Percentiles rank a stretch among this genome's conserved stretches.
Evolutionary conservation across 192 early-diverging fungal genomes (phyloP).

Genomic region (Coemansia aciculifera): DNA sequence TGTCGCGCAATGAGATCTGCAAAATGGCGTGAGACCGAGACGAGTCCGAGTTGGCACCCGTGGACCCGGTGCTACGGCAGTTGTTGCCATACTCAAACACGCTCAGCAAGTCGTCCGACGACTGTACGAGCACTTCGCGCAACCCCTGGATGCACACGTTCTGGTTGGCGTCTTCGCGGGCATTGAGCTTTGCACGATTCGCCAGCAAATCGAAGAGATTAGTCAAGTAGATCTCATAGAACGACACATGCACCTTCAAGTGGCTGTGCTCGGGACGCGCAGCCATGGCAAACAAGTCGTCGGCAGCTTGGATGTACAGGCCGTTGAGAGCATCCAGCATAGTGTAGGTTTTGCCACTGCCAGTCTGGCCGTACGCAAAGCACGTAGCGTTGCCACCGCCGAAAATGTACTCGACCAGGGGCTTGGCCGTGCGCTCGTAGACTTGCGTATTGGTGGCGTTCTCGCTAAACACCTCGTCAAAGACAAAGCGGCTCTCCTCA

Average conservation of each 20-base stretch:
- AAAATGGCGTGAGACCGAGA: constrained; percentile 98
- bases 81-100: constrained; percentile 92
- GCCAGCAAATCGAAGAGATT: constrained; percentile 94
- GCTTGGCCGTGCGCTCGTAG: constrained; percentile 89
- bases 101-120: constrained; percentile 83
- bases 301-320: constrained; percentile 88
- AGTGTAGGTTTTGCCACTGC: constrained; percentile 94
- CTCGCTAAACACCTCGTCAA: constrained; percentile 96
- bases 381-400: constrained; percentile 95
- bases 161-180: constrained; percentile 93
- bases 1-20: constrained; percentile 82
- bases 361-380: constrained; percentile 97
- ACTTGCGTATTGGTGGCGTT: constrained; percentile 79
- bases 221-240: constrained; percentile 98
- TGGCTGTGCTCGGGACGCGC: constrained; percentile 68
- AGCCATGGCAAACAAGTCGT: constrained; percentile 85
- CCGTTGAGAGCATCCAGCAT: constrained; percentile 90
- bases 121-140: constrained; percentile 83
- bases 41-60: constrained; percentile 92
- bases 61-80: constrained; percentile 90
- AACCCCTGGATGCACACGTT: constrained; percentile 91
- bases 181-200: constrained; percentile 86
- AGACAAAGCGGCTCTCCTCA: constrained; percentile 90
- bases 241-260: constrained; percentile 80
- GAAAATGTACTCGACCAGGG: constrained; percentile 94